Base-by-base conservation (phyloP, 805 yeast genomes). In the Priceomyces medius region DNA sequence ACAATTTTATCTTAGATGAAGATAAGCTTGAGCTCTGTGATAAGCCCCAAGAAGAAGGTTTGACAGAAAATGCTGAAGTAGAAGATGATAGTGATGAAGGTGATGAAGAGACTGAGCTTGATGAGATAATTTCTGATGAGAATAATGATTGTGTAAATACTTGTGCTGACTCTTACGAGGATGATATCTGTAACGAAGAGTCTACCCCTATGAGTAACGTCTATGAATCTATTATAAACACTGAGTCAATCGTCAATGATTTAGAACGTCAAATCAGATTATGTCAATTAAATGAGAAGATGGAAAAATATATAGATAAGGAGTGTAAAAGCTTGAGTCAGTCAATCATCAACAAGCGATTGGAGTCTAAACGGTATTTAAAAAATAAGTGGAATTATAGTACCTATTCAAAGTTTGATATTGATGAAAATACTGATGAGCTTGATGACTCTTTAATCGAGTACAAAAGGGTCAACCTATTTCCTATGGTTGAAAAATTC, bases 401-500 rank as follows among this genome's bases (percentile, higher is more conserved):
- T 34, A 59, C 61, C 14, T 71, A 73, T 46, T 54, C 58, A 9
- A 59, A 67, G 26, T 68, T 72, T 45, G 68, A 68, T 40, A 58
- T 71, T 36, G 76, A 73, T 45, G 63, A 55, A 10, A 54, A 48
- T 18, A 54, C 54, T 38, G 47, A 45, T 20, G 55, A 45, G 31
- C 46, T 41, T 35, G 76, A 70, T 41, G 66, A 64, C 35, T 64
- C 74, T 1, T 58, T 69, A 34, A 63, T 69, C 20, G 77, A 79
- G 18, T 74, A 70, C 47, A 71, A 73, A 41, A 63, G 65, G 40
- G 64, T 82, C 20, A 88, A 91, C 58, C 66, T 91, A 20, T 91
- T 93, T 66, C 96, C 96, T 7, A 65, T 91, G 50, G 97, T 91
- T 28, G 99, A 91, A 61, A 82, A 86, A 60, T 91, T 88, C 59